Evolutionary conservation across 1,284 basidiomycete species (phyloP).

Genomic region (Peniophora sp.): DNA sequence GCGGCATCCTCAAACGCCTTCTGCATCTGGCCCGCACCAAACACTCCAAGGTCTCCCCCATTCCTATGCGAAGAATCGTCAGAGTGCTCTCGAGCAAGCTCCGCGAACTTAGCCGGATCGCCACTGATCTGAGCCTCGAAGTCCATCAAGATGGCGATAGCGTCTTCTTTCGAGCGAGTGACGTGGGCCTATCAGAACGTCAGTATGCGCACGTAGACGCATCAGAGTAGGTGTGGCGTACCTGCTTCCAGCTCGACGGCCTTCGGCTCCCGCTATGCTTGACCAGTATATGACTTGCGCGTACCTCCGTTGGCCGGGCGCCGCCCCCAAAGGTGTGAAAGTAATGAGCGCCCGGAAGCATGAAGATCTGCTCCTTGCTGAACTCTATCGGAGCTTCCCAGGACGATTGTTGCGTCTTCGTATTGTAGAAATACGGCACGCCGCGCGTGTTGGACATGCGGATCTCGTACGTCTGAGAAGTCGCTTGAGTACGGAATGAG

Average conservation of each 20-base stretch:
- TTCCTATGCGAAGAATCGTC: constrained; percentile 83
- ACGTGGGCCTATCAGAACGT: constrained; percentile 53
- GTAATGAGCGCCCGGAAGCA: constrained; percentile 66
- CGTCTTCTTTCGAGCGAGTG: constrained; percentile 87
- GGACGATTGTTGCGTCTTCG: constrained; percentile 58
- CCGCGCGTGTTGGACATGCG: constrained; percentile 75
- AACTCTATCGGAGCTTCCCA: constrained; percentile 81
- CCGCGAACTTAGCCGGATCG: constrained; percentile 61
- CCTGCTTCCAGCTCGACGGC: constrained; percentile 90
- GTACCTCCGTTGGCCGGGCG: constrained; percentile 61
- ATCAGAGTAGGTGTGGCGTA: constrained; percentile 27
- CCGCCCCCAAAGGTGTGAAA: constrained; percentile 19
- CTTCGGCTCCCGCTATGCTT: constrained; percentile 87
- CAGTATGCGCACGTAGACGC: not conserved
- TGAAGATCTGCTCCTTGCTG: constrained; percentile 49
- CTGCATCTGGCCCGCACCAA: constrained; percentile 91
- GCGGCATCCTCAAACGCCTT: constrained; percentile 94
- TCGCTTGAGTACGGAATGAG: not conserved
- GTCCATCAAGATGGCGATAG: constrained; percentile 67
- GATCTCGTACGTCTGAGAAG: constrained; percentile 57
- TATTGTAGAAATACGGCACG: constrained; percentile 88
- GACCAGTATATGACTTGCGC: constrained; percentile 91
- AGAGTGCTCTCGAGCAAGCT: constrained; percentile 69
- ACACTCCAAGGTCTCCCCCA: constrained; percentile 83
- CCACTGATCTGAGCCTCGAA: constrained; percentile 57